Evolutionary conservation across 176 grass and related monocot genomes (phyloP).

Genomic region (Oryza longistaminata): DNA sequence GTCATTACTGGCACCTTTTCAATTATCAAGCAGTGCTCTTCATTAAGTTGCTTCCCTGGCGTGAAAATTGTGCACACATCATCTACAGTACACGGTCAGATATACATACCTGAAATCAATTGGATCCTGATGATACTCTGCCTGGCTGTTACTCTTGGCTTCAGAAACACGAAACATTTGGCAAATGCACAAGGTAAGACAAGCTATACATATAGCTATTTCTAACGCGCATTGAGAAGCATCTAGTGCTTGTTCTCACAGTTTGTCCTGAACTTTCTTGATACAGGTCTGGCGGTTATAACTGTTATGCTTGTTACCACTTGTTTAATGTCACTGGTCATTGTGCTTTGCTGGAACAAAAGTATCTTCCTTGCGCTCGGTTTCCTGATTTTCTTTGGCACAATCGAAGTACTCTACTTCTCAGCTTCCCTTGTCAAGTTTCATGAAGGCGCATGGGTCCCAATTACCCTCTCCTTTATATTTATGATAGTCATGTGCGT

Average conservation of each 20-base stretch:
- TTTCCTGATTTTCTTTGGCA: constrained; percentile 80
- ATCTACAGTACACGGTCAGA: constrained; percentile 79
- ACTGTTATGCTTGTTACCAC: constrained; percentile 98
- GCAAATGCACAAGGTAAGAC: constrained; percentile 85
- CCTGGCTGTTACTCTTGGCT: constrained; percentile 85
- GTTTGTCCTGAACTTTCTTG: constrained; percentile 7
- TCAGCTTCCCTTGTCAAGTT: constrained; percentile 93
- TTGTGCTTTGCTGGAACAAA: constrained; percentile 91
- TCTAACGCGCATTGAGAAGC: background rate
- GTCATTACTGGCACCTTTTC: constrained; percentile 98
- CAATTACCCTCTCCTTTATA: constrained; percentile 72
- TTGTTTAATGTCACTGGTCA: constrained; percentile 93
- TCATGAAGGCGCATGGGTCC: constrained; percentile 92
- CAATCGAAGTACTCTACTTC: constrained; percentile 85
- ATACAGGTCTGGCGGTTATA: constrained; percentile 85
- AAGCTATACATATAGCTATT: constrained; percentile 9
- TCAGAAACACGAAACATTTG: constrained; percentile 85
- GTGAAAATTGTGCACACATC: constrained; percentile 98
- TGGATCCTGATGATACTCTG: constrained; percentile 94
- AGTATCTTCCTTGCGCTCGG: constrained; percentile 65
- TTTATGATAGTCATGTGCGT: constrained; percentile 88
- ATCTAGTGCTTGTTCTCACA: background rate
- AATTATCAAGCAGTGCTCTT: constrained; percentile 94
- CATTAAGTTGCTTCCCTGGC: constrained; percentile 85
- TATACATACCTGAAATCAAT: constrained; percentile 99